Evolutionary conservation across 768 basidiomycete species (phyloP).

Genomic region (Auriscalpium microsporum): DNA sequence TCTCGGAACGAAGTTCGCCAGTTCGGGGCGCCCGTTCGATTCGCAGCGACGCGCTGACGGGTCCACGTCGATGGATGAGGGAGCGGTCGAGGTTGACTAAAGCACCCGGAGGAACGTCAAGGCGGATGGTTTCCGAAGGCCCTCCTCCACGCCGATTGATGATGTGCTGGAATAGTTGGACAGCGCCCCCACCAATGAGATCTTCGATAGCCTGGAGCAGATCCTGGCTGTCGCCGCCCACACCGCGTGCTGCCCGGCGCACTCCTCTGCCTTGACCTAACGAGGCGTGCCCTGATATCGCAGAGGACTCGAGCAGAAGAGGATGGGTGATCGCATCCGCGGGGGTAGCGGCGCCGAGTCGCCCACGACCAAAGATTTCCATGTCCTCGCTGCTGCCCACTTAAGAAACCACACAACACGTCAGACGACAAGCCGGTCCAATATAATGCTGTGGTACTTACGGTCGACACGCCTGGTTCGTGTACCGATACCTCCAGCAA

Average conservation of each 20-base stretch:
- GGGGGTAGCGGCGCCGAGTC: constrained; percentile 43
- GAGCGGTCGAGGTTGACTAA: constrained; percentile 54
- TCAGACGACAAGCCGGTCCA: background rate
- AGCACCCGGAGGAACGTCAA: constrained; percentile 65
- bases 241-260: constrained; percentile 35
- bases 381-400: constrained; percentile 38
- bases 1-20: constrained; percentile 34
- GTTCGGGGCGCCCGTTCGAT: constrained; percentile 44
- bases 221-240: constrained; percentile 40
- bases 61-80: constrained; percentile 36
- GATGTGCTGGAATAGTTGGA: constrained; percentile 79
- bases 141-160: constrained; percentile 51
- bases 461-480: constrained; percentile 13
- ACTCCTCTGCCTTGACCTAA: constrained; percentile 34
- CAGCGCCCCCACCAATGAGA: constrained; percentile 71
- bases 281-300: constrained; percentile 35
- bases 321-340: constrained; percentile 76
- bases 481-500: constrained; percentile 9
- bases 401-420: background rate
- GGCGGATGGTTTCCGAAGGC: constrained; percentile 59
- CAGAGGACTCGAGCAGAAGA: constrained; percentile 59
- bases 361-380: constrained; percentile 55
- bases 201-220: constrained; percentile 73
- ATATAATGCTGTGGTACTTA: background rate
- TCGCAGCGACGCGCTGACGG: constrained; percentile 49